Evolutionary conservation across 257 asterid genomes (phyloP).

Genomic region (Echites panduratus): DNA sequence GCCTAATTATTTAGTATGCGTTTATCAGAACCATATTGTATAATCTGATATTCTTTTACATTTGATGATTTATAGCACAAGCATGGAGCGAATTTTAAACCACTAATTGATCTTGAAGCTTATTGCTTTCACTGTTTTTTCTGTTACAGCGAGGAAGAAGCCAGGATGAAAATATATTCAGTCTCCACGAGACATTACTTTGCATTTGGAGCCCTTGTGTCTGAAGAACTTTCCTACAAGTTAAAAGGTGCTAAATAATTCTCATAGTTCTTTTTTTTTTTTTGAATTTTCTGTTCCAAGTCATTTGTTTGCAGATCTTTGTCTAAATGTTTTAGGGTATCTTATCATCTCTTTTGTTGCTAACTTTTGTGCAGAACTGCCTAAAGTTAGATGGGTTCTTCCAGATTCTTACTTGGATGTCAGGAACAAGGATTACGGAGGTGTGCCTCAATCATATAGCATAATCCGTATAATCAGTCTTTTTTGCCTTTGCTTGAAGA

Average conservation of each 20-base stretch:
- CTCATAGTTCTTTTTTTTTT: background rate
- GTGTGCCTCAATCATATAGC: slow-evolving; percentile 25
- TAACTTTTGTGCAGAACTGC: slow-evolving; percentile 48
- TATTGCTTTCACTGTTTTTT: background rate
- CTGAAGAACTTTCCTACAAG: slow-evolving; percentile 83
- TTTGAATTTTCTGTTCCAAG: slow-evolving; percentile 1
- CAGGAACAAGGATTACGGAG: slow-evolving; percentile 87
- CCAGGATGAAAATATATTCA: slow-evolving; percentile 83
- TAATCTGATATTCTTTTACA: background rate
- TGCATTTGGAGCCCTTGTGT: slow-evolving; percentile 97
- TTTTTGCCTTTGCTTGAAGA: background rate
- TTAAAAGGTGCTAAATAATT: slow-evolving; percentile 41
- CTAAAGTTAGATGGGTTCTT: slow-evolving; percentile 85
- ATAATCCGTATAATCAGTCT: background rate
- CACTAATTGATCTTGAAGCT: background rate
- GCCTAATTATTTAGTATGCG: background rate
- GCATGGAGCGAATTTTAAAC: background rate
- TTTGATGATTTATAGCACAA: background rate
- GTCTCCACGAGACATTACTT: slow-evolving; percentile 82
- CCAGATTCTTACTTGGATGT: slow-evolving; percentile 98
- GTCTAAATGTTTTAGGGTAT: background rate
- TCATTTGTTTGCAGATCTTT: background rate
- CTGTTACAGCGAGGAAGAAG: slow-evolving; percentile 73
- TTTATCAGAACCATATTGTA: background rate
- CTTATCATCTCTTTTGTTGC: slow-evolving; percentile 1